Evolutionary conservation across 2,329 filamentous ascomycete genomes (phyloP), one percentile per base, ranked within the genome.

Genomic region (Capronia coronata): DNA sequence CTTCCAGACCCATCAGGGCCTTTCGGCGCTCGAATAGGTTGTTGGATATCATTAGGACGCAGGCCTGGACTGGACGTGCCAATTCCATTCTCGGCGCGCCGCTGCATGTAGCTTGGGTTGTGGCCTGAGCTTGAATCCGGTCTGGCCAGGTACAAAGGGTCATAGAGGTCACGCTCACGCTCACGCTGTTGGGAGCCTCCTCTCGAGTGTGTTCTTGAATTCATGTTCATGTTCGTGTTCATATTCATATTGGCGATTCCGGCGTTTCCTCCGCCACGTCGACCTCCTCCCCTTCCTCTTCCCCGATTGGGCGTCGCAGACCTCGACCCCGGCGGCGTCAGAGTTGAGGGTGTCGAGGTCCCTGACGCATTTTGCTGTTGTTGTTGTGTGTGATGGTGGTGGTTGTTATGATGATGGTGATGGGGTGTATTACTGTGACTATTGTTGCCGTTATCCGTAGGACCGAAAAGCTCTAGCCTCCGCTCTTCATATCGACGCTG

Each of bases 401-500:
- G 38, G 42, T n/a, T 49, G 42, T 19, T 49, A 43, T 22, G 39
- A 40, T 10, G 32, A 42, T 10, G 25, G 29, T 30, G 18, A n/a
- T n/a, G n/a, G n/a, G n/a, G n/a, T n/a, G n/a, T n/a, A n/a, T n/a
- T n/a, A n/a, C n/a, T n/a, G n/a, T n/a, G n/a, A n/a, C n/a, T n/a
- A n/a, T n/a, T n/a, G n/a, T n/a, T 43, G 29, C 18, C 21, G 3
- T 64, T 57, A n/a, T n/a, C n/a, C 25, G 59, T 62, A 18, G 79
- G 80, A 16, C 89, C 89, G 67, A 96, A 91, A 48, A 96, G 83
- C 65, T 89, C 85, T 61, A 91, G 87, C 23, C 91, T 78, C 4
- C 83, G 87, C 70, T 95, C 89, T 54, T 94, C 86, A 65, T 96
- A 96, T 53, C 86, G 85, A 49, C 82, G 82, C 71, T 94, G 86